Percentiles rank a stretch among this genome's conserved stretches.
Evolutionary conservation across 148 eudicot species (phyloP).

Genomic region (Hydrangea macrophylla): DNA sequence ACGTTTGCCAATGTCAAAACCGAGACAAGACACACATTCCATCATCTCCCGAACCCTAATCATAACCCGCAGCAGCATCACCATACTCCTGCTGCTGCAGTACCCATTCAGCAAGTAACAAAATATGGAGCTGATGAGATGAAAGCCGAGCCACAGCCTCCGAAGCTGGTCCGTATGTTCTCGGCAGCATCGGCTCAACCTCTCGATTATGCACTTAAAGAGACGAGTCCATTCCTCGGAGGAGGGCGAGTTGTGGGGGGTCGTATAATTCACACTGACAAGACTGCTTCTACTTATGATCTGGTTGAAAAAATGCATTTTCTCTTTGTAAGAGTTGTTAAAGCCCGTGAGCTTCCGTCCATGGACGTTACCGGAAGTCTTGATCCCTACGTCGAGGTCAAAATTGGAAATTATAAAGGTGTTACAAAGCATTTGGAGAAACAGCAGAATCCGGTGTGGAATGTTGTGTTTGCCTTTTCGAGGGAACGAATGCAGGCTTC

Average conservation of each 20-base stretch:
- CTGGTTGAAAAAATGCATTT: constrained; percentile 93
- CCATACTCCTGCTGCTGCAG: constrained; percentile 23
- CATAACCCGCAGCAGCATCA: constrained; percentile 32
- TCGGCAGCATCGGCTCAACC: constrained; percentile 77
- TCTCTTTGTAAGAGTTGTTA: constrained; percentile 82
- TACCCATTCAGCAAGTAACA: constrained; percentile 37
- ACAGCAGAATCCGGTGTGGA: constrained; percentile 81
- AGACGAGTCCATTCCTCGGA: constrained; percentile 94
- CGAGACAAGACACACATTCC: constrained; percentile 66
- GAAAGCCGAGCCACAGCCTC: constrained; percentile 71
- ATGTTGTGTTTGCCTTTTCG: constrained; percentile 90
- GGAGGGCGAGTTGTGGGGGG: constrained; percentile 97
- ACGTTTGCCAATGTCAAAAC: constrained; percentile 26
- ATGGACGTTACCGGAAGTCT: constrained; percentile 92
- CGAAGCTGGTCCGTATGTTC: constrained; percentile 68
- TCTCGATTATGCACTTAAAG: constrained; percentile 82
- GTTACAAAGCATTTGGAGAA: constrained; percentile 85
- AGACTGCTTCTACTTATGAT: constrained; percentile 68
- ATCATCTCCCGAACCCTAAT: constrained; percentile 62
- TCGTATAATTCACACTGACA: constrained; percentile 67
- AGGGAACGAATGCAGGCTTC: constrained; percentile 87
- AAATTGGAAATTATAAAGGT: constrained; percentile 87
- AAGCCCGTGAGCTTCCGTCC: constrained; percentile 85
- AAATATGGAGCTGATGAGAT: constrained; percentile 66
- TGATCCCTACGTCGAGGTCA: constrained; percentile 89